These are phyloP conservation scores for Phaffomyces thermotolerans DNA, from an alignment of 805 yeast genomes.

Conservation along the genomic window DNA sequence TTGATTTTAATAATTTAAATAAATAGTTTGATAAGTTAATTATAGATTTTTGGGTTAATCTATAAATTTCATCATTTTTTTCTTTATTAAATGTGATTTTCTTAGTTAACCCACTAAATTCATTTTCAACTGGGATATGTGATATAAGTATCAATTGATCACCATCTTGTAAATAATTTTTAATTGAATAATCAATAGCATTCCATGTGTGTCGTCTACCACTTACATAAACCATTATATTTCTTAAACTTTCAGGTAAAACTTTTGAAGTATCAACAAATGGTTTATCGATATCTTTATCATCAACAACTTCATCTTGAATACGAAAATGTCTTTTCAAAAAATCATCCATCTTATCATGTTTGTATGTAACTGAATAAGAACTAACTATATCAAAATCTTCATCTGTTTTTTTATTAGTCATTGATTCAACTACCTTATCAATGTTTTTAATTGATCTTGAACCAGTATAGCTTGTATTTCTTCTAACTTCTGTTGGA, in stretches of 20 bases:
- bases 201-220: slow-evolving; percentile 51
- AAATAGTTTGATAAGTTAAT: slow-evolving; percentile 12
- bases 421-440: slow-evolving; percentile 8
- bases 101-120: too few species aligned
- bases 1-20: slow-evolving; percentile 8
- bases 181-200: slow-evolving; percentile 19
- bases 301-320: neutral
- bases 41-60: slow-evolving; percentile 12
- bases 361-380: slow-evolving; percentile 15
- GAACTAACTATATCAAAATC: slow-evolving; percentile 13
- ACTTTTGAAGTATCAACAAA: neutral
- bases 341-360: slow-evolving; percentile 11
- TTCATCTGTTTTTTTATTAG: slow-evolving; percentile 6
- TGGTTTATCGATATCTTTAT: too few species aligned
- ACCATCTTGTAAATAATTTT: slow-evolving; percentile 17
- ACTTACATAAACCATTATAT: slow-evolving; percentile 26
- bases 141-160: slow-evolving; percentile 17
- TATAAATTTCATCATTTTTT: slow-evolving; percentile 7
- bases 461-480: slow-evolving; percentile 1
- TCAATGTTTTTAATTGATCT: slow-evolving; percentile 17
- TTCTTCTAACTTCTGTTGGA: neutral
- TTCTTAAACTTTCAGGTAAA: slow-evolving; percentile 17
- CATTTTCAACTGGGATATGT: slow-evolving; percentile 12
- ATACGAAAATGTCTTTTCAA: slow-evolving; percentile 5
- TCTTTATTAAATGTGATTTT: neutral